Evolutionary conservation across 345 rosid species (phyloP).

Genomic region (Syzygium aromaticum): DNA sequence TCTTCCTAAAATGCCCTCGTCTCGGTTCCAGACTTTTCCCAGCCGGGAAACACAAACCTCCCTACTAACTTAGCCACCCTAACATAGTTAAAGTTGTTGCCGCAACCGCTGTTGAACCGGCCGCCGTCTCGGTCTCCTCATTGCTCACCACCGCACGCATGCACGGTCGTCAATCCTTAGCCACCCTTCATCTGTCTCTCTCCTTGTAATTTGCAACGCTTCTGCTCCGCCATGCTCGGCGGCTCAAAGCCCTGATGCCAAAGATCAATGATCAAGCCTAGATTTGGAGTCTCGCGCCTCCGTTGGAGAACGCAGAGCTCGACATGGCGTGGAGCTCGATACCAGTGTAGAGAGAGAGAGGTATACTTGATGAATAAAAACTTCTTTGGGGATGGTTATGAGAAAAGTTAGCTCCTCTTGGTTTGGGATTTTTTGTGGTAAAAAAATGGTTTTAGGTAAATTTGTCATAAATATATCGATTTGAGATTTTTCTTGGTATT

Average conservation of each 20-base stretch:
- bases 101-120: too few species aligned
- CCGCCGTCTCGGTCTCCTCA: not conserved
- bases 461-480: too few species aligned
- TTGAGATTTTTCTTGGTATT: not conserved
- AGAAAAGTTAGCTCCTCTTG: not conserved
- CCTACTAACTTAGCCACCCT: not conserved
- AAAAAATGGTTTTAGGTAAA: too few species aligned
- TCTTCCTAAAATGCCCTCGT: not conserved
- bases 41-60: not conserved
- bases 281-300: not conserved
- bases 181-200: not conserved
- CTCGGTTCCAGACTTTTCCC: not conserved
- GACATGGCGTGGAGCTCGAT: too few species aligned
- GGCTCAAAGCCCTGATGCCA: not conserved
- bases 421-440: not conserved
- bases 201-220: not conserved
- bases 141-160: not conserved
- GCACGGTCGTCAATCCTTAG: rapidly evolving
- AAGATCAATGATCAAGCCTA: not conserved
- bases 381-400: not conserved
- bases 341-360: not conserved
- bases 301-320: not conserved
- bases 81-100: not conserved
- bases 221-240: not conserved
- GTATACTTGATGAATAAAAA: not conserved